These are phyloP conservation scores for Coemansia sp. DNA, from an alignment of 192 early-diverging fungal species.

Conservation along the genomic window DNA sequence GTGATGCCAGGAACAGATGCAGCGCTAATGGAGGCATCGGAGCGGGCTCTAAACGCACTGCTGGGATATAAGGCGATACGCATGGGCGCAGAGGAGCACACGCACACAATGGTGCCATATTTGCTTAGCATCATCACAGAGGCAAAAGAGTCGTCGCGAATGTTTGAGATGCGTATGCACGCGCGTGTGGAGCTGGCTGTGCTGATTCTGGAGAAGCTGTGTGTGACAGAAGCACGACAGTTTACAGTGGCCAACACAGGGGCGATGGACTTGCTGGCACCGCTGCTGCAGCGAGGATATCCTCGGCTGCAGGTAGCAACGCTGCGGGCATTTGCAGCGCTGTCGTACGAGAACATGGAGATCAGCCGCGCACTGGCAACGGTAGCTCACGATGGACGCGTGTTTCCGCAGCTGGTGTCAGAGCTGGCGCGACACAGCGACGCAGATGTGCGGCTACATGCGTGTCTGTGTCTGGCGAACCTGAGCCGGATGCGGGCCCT, in stretches of 20 bases:
- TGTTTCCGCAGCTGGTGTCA: conserved; percentile 21
- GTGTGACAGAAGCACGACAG: conserved; percentile 45
- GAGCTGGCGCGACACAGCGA: conserved; percentile 34
- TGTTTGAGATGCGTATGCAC: conserved; percentile 30
- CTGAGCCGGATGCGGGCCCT: conserved; percentile 43
- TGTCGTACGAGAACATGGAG: conserved; percentile 52
- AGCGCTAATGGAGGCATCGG: conserved; percentile 38
- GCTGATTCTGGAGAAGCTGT: conserved; percentile 44
- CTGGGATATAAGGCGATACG: conserved; percentile 28
- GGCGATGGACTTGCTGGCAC: conserved; percentile 31
- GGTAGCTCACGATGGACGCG: conserved; percentile 11
- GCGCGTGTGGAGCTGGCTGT: conserved; percentile 48
- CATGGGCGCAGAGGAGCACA: conserved; percentile 28
- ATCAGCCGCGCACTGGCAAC: conserved; percentile 29
- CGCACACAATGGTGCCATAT: conserved; percentile 24
- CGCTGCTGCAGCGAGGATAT: conserved; percentile 27
- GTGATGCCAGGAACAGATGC: conserved; percentile 28
- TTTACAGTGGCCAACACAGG: conserved; percentile 48
- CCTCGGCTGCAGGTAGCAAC: conserved; percentile 40
- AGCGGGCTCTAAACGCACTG: conserved; percentile 50
- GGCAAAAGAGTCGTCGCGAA: conserved; percentile 10
- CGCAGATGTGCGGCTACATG: conserved; percentile 31
- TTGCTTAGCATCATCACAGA: conserved; percentile 37
- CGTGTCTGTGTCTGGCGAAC: conserved; percentile 41
- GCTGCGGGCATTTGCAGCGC: conserved; percentile 36